phyloP scores from a whole-genome alignment of 2,329 filamentous ascomycete species.

The Calonectria fujianensis region DNA sequence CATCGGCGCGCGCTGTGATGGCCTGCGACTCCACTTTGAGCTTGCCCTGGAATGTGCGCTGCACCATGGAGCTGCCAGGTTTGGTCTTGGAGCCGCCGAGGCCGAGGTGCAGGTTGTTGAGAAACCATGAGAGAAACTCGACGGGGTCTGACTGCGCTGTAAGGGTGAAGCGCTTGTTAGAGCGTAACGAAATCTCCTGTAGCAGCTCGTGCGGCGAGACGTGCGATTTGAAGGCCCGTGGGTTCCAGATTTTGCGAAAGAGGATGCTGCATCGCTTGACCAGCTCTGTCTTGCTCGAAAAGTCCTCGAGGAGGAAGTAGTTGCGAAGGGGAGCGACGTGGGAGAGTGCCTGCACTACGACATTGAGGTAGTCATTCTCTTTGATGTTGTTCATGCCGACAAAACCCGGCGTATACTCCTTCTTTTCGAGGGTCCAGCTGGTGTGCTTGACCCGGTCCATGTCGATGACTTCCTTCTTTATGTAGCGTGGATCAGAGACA shows the following conservation, averaged over 20 bases:
- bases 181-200: constrained; percentile 93
- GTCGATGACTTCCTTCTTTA: constrained; percentile 84
- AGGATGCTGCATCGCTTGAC: constrained; percentile 92
- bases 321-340: constrained; percentile 94
- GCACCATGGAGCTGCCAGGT: constrained; percentile 88
- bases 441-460: constrained; percentile 80
- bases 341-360: constrained; percentile 91
- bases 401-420: constrained; percentile 93
- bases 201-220: constrained; percentile 98
- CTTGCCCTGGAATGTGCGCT: constrained; percentile 94
- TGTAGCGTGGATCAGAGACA: constrained; percentile 93
- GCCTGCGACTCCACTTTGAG: constrained; percentile 94
- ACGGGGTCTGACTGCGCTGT: constrained; percentile 95
- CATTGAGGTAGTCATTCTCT: constrained; percentile 98
- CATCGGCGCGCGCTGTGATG: constrained; percentile 93
- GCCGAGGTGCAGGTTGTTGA: constrained; percentile 95
- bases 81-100: constrained; percentile 93
- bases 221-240: constrained; percentile 95
- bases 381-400: constrained; percentile 99
- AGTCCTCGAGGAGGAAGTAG: constrained; percentile 91
- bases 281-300: constrained; percentile 83
- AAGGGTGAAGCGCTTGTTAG: constrained; percentile 93
- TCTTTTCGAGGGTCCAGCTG: constrained; percentile 86
- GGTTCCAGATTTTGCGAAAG: constrained; percentile 98
- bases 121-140: constrained; percentile 97